Percentiles rank a stretch among this genome's conserved stretches.
Conservation (phyloP, 371 early-diverging fungal genomes). For the Rhizopus microsporus region DNA sequence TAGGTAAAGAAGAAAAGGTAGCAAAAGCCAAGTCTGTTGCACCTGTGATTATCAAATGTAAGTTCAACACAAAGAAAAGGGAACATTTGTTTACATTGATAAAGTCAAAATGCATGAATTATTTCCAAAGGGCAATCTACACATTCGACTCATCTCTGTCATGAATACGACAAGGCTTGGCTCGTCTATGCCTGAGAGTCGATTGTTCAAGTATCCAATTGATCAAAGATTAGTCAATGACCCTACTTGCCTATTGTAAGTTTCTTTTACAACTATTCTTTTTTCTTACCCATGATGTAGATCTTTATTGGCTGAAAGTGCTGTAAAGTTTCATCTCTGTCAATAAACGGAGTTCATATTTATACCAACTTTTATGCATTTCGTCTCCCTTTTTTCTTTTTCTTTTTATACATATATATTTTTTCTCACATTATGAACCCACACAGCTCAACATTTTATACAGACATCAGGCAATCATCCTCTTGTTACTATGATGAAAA, state of each 20-base stretch:
- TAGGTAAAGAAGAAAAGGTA: not conserved
- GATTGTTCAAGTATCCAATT: not conserved
- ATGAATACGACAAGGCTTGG: not conserved
- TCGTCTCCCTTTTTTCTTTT: not conserved
- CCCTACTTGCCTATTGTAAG: not conserved
- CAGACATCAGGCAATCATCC: not conserved
- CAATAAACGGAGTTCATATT: not conserved
- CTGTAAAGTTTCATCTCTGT: constrained; percentile 1
- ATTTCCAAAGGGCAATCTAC: not conserved
- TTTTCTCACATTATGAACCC: not conserved
- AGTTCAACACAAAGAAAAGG: not conserved
- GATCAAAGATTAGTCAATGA: not conserved
- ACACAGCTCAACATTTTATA: not conserved
- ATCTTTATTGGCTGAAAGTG: constrained; percentile 1
- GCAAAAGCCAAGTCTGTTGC: not conserved
- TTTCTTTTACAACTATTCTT: not conserved
- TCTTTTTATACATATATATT: not conserved
- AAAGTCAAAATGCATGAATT: not conserved
- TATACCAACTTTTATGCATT: not conserved
- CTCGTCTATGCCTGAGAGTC: not conserved
- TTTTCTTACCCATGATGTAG: not conserved
- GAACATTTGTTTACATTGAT: not conserved
- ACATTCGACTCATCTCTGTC: not conserved
- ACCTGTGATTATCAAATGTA: not conserved
- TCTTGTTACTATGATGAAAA: constrained; percentile 1